A percentile compares a stretch with the other conserved stretches of the same genome.
These are phyloP conservation scores for Zygosaccharomyces rouxii DNA, from an alignment of 805 yeast species.

Conservation along the genomic window DNA sequence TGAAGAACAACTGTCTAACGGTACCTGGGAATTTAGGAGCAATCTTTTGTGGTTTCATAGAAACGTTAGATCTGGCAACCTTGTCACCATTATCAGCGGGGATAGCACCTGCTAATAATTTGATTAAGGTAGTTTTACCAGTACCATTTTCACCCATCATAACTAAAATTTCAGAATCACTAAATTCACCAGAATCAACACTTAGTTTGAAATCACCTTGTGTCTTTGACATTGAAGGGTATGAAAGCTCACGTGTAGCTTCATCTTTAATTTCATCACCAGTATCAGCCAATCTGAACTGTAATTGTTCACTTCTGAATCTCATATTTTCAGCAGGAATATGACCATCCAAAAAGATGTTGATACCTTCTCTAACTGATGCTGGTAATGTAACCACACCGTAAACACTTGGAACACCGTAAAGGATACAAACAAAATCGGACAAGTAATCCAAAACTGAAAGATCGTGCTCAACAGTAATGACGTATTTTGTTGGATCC, in stretches of 20 bases:
- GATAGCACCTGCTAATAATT: conserved; percentile 87
- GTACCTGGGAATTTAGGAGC: conserved; percentile 99
- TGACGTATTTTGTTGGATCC: conserved; percentile 73
- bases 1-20: conserved; percentile 94
- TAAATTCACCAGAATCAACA: conserved; percentile 83
- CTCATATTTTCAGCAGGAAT: conserved; percentile 95
- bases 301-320: conserved; percentile 92
- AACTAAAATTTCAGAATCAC: conserved; percentile 93
- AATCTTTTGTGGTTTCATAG: conserved; percentile 98
- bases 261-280: conserved; percentile 71
- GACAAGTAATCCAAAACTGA: conserved; percentile 95
- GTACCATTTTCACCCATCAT: conserved; percentile 99
- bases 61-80: conserved; percentile 84
- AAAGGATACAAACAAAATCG: conserved; percentile 92
- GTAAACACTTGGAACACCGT: conserved; percentile 97
- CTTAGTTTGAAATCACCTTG: conserved; percentile 91
- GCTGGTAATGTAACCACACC: conserved; percentile 98
- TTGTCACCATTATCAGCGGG: conserved; percentile 81
- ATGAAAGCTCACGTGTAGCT: conserved; percentile 69
- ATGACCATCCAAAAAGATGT: conserved; percentile 96
- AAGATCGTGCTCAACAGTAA: conserved; percentile 97
- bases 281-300: conserved; percentile 89
- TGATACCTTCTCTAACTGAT: conserved; percentile 98
- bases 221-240: conserved; percentile 83
- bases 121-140: conserved; percentile 97